phyloP scores from a whole-genome alignment of 176 grass and related monocot species.

The Triticum dicoccoides region DNA sequence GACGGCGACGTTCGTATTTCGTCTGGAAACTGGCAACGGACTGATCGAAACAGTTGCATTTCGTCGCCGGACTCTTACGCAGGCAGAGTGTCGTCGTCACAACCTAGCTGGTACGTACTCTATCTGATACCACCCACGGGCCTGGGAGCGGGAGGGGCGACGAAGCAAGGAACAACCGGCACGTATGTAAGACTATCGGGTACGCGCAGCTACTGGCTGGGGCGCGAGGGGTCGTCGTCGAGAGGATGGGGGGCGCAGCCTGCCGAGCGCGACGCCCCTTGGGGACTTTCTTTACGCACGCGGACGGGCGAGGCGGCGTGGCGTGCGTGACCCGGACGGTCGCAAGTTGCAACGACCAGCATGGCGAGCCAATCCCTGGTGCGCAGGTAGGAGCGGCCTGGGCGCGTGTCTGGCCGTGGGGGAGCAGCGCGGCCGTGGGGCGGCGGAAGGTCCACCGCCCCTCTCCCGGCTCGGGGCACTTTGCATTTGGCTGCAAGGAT shows the following conservation, averaged over 20 bases:
- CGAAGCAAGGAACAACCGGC: neutral
- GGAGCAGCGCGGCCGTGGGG: conserved; percentile 35
- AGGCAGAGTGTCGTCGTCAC: neutral
- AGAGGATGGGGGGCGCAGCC: neutral
- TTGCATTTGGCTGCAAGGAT: neutral
- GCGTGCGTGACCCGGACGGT: neutral
- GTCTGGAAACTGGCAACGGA: neutral
- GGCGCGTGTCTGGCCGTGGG: conserved; percentile 44
- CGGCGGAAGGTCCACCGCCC: conserved; percentile 3
- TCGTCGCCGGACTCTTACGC: conserved; percentile 11
- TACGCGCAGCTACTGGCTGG: neutral
- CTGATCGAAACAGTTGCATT: conserved; percentile 21
- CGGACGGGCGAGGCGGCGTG: neutral
- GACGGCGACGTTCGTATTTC: conserved; percentile 6
- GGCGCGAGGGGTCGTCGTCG: neutral
- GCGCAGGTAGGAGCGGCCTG: neutral
- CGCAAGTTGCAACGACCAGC: conserved; percentile 20
- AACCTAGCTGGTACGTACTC: neutral
- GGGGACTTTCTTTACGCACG: conserved; percentile 16
- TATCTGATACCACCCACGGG: neutral
- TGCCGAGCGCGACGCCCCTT: conserved; percentile 11
- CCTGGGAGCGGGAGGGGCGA: neutral
- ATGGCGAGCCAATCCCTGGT: neutral
- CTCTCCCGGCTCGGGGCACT: neutral
- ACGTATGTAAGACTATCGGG: neutral